Percentiles rank a stretch among this genome's conserved stretches.
These are phyloP conservation scores for Phytopythium boreale DNA, from an alignment of 352 stramenopile genomes.

Conservation along the genomic window DNA sequence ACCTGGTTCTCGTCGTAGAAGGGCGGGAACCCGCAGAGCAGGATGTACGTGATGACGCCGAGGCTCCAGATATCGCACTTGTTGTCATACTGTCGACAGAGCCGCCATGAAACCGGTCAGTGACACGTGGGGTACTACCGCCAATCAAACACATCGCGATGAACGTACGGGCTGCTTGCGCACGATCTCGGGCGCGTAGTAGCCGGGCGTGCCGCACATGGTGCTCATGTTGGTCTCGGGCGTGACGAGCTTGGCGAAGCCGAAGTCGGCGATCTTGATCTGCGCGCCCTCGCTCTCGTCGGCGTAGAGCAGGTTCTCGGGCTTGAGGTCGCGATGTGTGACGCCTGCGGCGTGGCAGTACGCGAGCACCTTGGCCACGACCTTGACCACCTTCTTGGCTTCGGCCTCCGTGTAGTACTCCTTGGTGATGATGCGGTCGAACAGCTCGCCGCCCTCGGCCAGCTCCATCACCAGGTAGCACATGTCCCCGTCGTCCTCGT, in stretches of 20 bases:
- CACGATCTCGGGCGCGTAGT: slow-evolving; percentile 96
- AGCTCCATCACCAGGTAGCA: slow-evolving; percentile 90
- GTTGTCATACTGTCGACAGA: slow-evolving; percentile 80
- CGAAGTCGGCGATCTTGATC: slow-evolving; percentile 95
- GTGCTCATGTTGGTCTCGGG: slow-evolving; percentile 83
- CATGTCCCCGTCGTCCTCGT: slow-evolving; percentile 64
- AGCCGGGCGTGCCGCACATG: slow-evolving; percentile 92
- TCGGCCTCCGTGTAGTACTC: slow-evolving; percentile 91
- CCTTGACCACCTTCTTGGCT: slow-evolving; percentile 80
- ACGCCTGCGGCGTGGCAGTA: slow-evolving; percentile 89
- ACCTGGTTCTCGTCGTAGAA: slow-evolving; percentile 95
- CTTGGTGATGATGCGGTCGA: slow-evolving; percentile 92
- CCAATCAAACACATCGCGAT: slow-evolving; percentile 1
- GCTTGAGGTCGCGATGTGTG: slow-evolving; percentile 96
- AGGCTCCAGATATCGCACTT: slow-evolving; percentile 97
- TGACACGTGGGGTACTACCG: not conserved
- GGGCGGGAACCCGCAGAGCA: slow-evolving; percentile 95
- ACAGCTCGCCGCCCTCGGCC: slow-evolving; percentile 88
- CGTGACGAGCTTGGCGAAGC: slow-evolving; percentile 81
- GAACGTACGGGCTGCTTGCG: slow-evolving; percentile 72
- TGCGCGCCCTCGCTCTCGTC: slow-evolving; percentile 76
- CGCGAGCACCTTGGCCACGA: slow-evolving; percentile 79
- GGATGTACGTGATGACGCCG: slow-evolving; percentile 89
- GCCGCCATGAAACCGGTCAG: too few species aligned
- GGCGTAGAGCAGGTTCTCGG: slow-evolving; percentile 94